Evolutionary conservation across 2,329 filamentous ascomycete genomes (phyloP).

Genomic region (Penicillium aurantiogriseum): DNA sequence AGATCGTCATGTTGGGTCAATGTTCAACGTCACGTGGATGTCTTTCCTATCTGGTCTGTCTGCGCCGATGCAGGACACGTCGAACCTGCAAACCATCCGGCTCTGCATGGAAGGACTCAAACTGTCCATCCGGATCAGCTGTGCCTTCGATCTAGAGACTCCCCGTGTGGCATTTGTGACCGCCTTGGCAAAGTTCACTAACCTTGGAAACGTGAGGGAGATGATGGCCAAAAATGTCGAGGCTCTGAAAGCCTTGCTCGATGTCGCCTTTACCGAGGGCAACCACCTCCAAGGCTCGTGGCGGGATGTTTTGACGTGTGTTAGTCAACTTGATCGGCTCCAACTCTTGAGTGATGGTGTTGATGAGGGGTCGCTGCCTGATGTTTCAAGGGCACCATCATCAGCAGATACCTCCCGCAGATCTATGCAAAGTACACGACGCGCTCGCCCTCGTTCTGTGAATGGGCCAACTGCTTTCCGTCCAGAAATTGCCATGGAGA

Average conservation of each 20-base stretch:
- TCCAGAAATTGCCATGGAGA: conserved; percentile 84
- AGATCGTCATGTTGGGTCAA: conserved; percentile 90
- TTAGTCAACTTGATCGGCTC: conserved; percentile 91
- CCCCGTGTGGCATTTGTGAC: conserved; percentile 92
- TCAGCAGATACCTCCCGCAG: conserved; percentile 59
- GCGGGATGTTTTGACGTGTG: conserved; percentile 92
- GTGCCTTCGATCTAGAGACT: conserved; percentile 89
- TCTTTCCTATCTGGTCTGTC: conserved; percentile 94
- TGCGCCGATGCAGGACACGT: conserved; percentile 86
- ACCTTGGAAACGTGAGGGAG: conserved; percentile 90
- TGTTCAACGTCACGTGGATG: conserved; percentile 99
- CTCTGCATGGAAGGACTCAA: conserved; percentile 95
- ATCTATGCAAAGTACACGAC: conserved; percentile 59
- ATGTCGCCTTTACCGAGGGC: conserved; percentile 89
- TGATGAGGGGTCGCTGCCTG: conserved; percentile 86
- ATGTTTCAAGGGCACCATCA: conserved; percentile 79
- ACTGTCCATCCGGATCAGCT: conserved; percentile 87
- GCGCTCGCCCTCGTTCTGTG: conserved; percentile 48
- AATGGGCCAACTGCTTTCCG: conserved; percentile 58
- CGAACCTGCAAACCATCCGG: conserved; percentile 88
- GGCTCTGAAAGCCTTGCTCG: conserved; percentile 84
- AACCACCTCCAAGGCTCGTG: conserved; percentile 86
- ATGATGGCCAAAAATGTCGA: conserved; percentile 97
- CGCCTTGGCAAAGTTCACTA: conserved; percentile 88
- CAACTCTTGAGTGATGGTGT: conserved; percentile 94